A percentile compares a stretch with the other conserved stretches of the same genome.
phyloP scores from a whole-genome alignment of 2,329 filamentous ascomycete species.

The Penicillium sp. region DNA sequence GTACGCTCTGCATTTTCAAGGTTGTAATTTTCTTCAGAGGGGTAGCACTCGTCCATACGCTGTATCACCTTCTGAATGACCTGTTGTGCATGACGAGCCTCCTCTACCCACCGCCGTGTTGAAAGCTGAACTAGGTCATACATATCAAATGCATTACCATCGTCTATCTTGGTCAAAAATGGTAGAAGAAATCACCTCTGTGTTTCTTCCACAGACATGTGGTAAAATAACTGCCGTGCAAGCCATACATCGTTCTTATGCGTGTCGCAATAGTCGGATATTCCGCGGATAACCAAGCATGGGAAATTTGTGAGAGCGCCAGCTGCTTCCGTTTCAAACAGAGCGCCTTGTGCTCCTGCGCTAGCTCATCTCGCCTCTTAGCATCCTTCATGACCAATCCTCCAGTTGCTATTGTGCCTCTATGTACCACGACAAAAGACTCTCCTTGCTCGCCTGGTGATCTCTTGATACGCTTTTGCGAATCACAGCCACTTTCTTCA shows the following conservation, averaged over 20 bases:
- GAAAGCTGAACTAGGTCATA: neutral
- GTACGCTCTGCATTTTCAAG: no score
- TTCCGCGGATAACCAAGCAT: slow-evolving; percentile 19
- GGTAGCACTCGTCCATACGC: no score
- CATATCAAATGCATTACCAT: neutral
- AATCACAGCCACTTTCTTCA: neutral
- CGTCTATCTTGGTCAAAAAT: neutral
- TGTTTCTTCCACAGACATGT: neutral
- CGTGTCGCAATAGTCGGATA: slow-evolving; percentile 24
- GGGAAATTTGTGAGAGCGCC: neutral
- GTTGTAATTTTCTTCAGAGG: no score
- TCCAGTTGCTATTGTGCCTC: slow-evolving; percentile 22
- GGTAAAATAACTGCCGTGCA: slow-evolving; percentile 8
- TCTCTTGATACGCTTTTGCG: neutral
- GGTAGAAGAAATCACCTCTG: neutral
- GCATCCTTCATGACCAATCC: slow-evolving; percentile 20
- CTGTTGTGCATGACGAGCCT: no score
- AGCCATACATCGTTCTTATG: slow-evolving; percentile 25
- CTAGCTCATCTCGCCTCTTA: no score
- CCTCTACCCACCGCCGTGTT: neutral
- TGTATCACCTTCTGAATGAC: no score
- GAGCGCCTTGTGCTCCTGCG: no score
- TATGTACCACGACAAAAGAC: slow-evolving; percentile 3
- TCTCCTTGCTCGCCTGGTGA: neutral
- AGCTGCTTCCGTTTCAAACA: slow-evolving; percentile 3